Evolutionary conservation across 306 rosid species (phyloP).

Genomic region (Lithocarpus polystachyus): DNA sequence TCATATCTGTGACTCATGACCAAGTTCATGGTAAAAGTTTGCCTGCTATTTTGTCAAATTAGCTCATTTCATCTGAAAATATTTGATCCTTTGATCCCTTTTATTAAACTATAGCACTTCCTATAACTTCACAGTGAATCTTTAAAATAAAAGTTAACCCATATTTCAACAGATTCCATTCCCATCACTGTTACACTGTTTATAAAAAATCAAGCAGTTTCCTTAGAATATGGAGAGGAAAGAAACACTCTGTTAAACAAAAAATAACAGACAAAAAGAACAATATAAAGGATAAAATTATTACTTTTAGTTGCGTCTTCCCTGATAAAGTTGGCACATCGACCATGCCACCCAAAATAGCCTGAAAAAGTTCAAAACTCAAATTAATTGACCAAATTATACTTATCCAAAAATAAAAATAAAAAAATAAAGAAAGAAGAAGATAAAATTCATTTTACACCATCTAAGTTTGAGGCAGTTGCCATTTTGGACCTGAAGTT

Average conservation of each 20-base stretch:
- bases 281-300: constrained; percentile 18
- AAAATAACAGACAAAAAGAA: background rate
- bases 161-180: background rate
- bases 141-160: background rate
- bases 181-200: background rate
- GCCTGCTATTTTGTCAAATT: background rate
- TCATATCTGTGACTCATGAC: background rate
- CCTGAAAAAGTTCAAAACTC: constrained; percentile 51
- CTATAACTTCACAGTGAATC: background rate
- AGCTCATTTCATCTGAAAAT: constrained; percentile 1
- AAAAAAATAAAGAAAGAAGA: too few species aligned
- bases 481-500: too few species aligned
- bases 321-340: constrained; percentile 89
- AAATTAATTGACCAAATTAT: constrained; percentile 4
- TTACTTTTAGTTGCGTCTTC: constrained; percentile 67
- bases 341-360: constrained; percentile 90
- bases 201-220: background rate
- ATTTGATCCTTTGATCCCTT: background rate
- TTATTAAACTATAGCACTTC: background rate
- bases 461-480: too few species aligned
- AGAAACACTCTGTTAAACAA: constrained; percentile 12
- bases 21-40: background rate
- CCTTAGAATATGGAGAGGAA: background rate
- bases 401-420: background rate
- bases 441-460: too few species aligned